Base-by-base conservation (phyloP, 164 flowering plant genomes). In the Hamamelis virginiana region DNA sequence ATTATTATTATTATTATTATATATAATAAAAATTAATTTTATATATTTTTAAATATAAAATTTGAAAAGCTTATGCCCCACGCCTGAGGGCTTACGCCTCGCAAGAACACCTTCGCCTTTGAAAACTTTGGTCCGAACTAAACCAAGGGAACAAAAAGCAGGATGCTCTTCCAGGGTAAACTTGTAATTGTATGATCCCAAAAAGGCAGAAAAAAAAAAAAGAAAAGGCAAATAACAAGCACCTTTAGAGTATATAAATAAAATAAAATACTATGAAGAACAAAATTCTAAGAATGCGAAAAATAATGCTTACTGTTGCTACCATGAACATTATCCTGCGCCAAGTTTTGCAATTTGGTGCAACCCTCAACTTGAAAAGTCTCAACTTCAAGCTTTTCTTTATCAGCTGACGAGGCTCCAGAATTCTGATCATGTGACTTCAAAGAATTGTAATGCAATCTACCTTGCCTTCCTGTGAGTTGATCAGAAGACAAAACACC, bases 401-500 rank as follows among this genome's bases (percentile, higher is more conserved):
- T 87, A 22, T 79, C 91, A 67, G 80, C 58, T 9, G 77, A 27
- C 41, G 71, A 10, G 28, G 51, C 38, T 52, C 69, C 84, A 68
- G 63, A 23, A 62, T 74, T 86, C 64, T 79, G 84, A 55, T 87
- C 94, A 53, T 59, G 59, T 21, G 67, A 53, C 72, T 81, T 88
- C 62, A 76, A 65, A 21, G 80, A 84, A 74, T 67, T 79, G 70
- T 59, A 87, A 9, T 75, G 84, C 21, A 87, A 80, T 77, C 76
- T 83, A 33, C 82, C 69, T 75, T 74, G 89, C 74, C 81, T 83
- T 61, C 90, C 86, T 5, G 74, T 53, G 44, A 82, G 72, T 27
- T 72, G 73, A 61, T 80, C 91, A 73, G 74, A 63, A 65, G 74
- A 69, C 22, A 79, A 70, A 57, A 66, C 65, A 48, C 80, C 84